Conservation (phyloP, 1,284 basidiomycete species). For the Malassezia nana region DNA sequence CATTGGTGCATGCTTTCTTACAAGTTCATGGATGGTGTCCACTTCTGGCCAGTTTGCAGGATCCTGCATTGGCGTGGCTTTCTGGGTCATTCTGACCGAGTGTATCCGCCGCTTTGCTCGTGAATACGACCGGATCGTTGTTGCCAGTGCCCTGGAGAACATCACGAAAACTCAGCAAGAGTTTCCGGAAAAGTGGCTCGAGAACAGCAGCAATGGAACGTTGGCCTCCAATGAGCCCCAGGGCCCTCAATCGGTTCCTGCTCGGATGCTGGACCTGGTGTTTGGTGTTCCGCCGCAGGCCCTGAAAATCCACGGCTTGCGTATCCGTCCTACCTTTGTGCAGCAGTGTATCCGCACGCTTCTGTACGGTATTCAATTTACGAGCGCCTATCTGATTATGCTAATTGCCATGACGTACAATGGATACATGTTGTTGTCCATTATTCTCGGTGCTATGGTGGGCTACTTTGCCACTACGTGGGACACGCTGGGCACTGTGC, state of each 20-base stretch:
- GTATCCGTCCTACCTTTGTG: conserved; percentile 14
- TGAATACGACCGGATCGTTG: conserved; percentile 35
- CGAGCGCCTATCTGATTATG: conserved; percentile 41
- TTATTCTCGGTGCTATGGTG: conserved; percentile 35
- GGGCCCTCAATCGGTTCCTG: neutral
- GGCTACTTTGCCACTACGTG: conserved; percentile 39
- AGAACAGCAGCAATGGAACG: neutral
- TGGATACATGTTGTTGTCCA: conserved; percentile 38
- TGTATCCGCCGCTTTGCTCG: conserved; percentile 29
- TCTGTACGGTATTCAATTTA: conserved; percentile 33
- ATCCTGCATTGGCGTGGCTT: conserved; percentile 36
- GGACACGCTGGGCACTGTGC: conserved; percentile 24
- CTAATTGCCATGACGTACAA: conserved; percentile 42
- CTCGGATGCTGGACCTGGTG: neutral
- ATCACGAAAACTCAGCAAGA: neutral
- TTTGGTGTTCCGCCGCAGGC: conserved; percentile 17
- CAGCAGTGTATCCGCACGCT: conserved; percentile 37
- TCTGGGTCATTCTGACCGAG: conserved; percentile 37
- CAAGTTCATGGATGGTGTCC: conserved; percentile 32
- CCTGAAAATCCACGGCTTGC: conserved; percentile 14
- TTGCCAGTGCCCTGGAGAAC: conserved; percentile 5
- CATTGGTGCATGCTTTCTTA: conserved; percentile 23
- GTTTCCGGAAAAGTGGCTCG: neutral
- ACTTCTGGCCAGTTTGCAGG: conserved; percentile 31
- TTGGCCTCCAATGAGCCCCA: neutral